Conservation (phyloP, 768 basidiomycete genomes). For the Multifurca ochricompacta region DNA sequence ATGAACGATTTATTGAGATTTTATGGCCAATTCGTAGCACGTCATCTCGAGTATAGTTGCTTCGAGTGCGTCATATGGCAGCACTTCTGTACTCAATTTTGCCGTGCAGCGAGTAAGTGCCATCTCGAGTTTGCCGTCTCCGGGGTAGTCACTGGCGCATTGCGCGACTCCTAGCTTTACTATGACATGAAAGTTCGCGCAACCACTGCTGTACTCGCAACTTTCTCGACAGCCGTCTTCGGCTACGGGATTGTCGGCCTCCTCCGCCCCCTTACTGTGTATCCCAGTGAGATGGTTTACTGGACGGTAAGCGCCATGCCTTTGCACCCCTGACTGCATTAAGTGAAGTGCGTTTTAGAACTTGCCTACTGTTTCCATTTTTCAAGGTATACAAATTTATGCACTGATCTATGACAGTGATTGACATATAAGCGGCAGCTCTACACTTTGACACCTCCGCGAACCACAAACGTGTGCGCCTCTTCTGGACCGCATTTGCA, state of each 20-base stretch:
- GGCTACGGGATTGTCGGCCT: conserved; percentile 58
- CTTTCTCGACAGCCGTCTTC: conserved; percentile 58
- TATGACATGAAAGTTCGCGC: conserved; percentile 50
- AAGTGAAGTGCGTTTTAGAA: conserved; percentile 29
- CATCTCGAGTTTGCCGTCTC: background rate
- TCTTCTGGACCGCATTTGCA: conserved; percentile 45
- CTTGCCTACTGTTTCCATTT: conserved; percentile 50
- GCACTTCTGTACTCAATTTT: conserved; percentile 50
- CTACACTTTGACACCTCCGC: conserved; percentile 40
- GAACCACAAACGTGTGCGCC: conserved; percentile 42
- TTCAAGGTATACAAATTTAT: conserved; percentile 37
- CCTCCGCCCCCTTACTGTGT: conserved; percentile 49
- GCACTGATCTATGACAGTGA: background rate
- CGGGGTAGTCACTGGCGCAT: background rate
- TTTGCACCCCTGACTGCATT: background rate
- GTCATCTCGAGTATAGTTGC: conserved; percentile 50
- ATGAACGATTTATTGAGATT: background rate
- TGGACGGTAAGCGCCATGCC: conserved; percentile 36
- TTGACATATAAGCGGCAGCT: conserved; percentile 33
- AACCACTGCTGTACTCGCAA: conserved; percentile 50
- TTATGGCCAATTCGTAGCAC: conserved; percentile 33
- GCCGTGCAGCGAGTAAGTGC: conserved; percentile 46
- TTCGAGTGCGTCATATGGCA: conserved; percentile 46
- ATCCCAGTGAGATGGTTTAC: conserved; percentile 59
- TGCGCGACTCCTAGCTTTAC: conserved; percentile 36